phyloP scores from a whole-genome alignment of 352 stramenopile species.

The Globisporangium lucens region DNA sequence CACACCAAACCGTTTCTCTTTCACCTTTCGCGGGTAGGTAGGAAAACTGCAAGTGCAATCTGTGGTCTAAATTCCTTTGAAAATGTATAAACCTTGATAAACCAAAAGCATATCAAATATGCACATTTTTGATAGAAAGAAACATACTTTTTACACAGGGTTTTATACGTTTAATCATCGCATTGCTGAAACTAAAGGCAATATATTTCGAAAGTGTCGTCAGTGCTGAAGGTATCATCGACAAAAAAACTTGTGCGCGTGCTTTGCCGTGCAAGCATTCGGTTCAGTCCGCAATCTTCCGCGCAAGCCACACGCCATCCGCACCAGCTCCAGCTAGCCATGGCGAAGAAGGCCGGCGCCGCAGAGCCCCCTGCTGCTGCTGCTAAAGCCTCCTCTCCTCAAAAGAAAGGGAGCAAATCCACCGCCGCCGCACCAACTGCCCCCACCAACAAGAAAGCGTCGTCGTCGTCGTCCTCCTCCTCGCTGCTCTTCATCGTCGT shows the following conservation, averaged over 20 bases:
- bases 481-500: constrained; percentile 33
- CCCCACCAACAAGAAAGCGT: background rate
- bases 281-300: constrained; percentile 1
- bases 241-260: background rate
- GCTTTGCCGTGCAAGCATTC: background rate
- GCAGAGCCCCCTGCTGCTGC: background rate
- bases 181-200: background rate
- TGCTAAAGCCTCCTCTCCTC: background rate
- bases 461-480: constrained; percentile 4
- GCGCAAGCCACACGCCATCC: background rate
- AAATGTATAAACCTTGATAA: background rate
- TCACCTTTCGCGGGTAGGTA: background rate
- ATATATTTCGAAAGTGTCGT: background rate
- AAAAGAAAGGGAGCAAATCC: background rate
- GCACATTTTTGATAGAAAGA: no score
- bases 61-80: background rate
- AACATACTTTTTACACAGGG: background rate
- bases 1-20: background rate
- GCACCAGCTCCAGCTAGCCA: background rate
- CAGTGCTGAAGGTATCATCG: constrained; percentile 7
- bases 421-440: background rate
- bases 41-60: background rate
- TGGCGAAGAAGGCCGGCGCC: constrained; percentile 1
- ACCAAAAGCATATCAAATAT: background rate
- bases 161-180: background rate